Evolutionary conservation across 139 green algal genomes (phyloP).

Genomic region (Micractinium sp.): DNA sequence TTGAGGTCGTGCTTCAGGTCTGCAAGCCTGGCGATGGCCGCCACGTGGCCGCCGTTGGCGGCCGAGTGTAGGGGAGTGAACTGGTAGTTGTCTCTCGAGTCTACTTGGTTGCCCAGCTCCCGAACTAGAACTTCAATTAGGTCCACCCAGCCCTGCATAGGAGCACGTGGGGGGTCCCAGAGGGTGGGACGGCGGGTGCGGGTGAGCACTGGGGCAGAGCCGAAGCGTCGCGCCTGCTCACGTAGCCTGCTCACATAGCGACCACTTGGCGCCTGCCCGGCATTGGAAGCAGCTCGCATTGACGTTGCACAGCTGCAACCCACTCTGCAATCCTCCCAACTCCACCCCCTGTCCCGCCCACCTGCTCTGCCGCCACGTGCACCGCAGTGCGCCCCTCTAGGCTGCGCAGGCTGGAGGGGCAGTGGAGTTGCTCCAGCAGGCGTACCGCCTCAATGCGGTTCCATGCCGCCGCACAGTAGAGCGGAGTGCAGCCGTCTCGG

Average conservation of each 20-base stretch:
- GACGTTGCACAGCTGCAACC: too few relatives aligned
- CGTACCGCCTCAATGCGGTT: slow-evolving; percentile 57
- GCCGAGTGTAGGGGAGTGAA: slow-evolving; percentile 68
- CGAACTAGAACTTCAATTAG: slow-evolving; percentile 51
- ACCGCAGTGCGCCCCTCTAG: slow-evolving; percentile 61
- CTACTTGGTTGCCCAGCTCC: slow-evolving; percentile 57
- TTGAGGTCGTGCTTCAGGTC: slow-evolving; percentile 55
- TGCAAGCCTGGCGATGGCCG: slow-evolving; percentile 54
- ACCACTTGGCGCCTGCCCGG: too few relatives aligned
- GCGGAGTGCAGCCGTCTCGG: slow-evolving; percentile 68
- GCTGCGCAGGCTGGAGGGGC: slow-evolving; percentile 41
- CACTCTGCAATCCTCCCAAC: too few relatives aligned
- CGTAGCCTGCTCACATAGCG: too few relatives aligned
- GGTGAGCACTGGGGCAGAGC: not conserved
- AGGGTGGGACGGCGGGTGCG: not conserved
- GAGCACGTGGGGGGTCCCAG: not conserved
- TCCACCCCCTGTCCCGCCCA: not conserved
- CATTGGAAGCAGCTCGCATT: too few relatives aligned
- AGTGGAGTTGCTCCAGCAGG: slow-evolving; percentile 50
- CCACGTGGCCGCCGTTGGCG: slow-evolving; percentile 63
- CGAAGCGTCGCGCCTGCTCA: not conserved
- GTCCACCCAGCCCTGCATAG: slow-evolving; percentile 38
- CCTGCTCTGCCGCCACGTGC: slow-evolving; percentile 70
- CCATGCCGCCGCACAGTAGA: slow-evolving; percentile 71
- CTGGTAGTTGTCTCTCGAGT: slow-evolving; percentile 56